phyloP scores from a whole-genome alignment of 225 moss, liverwort and hornwort genomes.

The Bryum argenteum region DNA sequence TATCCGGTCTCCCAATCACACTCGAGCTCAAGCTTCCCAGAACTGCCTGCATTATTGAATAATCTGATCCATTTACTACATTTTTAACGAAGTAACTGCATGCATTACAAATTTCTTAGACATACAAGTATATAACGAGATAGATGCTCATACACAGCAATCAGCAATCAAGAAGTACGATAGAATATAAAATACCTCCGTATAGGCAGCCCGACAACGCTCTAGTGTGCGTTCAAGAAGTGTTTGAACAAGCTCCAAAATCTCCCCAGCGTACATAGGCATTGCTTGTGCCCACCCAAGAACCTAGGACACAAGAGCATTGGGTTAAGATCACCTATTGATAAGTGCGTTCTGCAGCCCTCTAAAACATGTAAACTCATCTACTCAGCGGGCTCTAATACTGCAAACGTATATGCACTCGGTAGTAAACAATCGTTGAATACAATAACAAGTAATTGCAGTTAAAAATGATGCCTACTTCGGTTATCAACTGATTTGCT shows the following conservation, averaged over 20 bases:
- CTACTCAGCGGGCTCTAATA: neutral
- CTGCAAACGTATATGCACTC: slow-evolving; percentile 5
- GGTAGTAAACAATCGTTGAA: neutral
- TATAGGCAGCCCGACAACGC: slow-evolving; percentile 95
- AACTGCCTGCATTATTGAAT: slow-evolving; percentile 71
- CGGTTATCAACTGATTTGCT: slow-evolving; percentile 92
- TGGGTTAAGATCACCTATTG: slow-evolving; percentile 11
- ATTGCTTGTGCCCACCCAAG: slow-evolving; percentile 99
- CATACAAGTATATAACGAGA: slow-evolving; percentile 11
- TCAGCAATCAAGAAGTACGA: slow-evolving; percentile 6
- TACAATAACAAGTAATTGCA: slow-evolving; percentile 15
- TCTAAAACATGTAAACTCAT: slow-evolving; percentile 11
- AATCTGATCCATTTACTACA: slow-evolving; percentile 18
- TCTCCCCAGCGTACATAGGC: slow-evolving; percentile 99
- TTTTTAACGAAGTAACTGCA: neutral
- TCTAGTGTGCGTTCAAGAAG: slow-evolving; percentile 97
- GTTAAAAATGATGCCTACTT: slow-evolving; percentile 62
- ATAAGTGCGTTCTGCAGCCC: neutral
- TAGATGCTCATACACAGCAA: slow-evolving; percentile 1
- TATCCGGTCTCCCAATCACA: slow-evolving; percentile 89
- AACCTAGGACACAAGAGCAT: slow-evolving; percentile 57
- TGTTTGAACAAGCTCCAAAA: slow-evolving; percentile 97
- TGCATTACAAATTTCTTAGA: neutral
- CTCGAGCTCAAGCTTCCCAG: slow-evolving; percentile 97
- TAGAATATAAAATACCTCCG: slow-evolving; percentile 59